Conservation (phyloP, 2,329 filamentous ascomycete genomes). For the Stemphylium vesicarium region DNA sequence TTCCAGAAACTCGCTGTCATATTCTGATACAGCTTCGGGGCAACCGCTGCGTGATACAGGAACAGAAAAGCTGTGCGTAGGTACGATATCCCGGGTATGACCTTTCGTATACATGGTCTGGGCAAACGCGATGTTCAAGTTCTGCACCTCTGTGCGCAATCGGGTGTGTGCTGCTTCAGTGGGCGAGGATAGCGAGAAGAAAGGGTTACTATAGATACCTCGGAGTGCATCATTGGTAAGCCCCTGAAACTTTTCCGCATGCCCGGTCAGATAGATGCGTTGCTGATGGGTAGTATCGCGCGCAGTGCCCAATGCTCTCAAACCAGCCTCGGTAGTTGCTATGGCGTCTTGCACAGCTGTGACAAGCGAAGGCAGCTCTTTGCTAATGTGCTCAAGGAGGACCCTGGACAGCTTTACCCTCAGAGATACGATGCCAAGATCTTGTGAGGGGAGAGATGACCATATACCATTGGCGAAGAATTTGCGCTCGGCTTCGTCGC, state of each 20-base stretch:
- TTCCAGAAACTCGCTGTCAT: constrained; percentile 15
- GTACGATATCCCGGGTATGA: constrained; percentile 29
- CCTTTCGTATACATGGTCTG: constrained; percentile 35
- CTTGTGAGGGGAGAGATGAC: constrained; percentile 20
- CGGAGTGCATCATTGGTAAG: constrained; percentile 29
- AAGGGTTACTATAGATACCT: constrained; percentile 30
- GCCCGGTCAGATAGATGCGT: constrained; percentile 28
- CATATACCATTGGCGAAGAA: constrained; percentile 34
- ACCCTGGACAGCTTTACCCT: constrained; percentile 36
- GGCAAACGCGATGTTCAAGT: constrained; percentile 36
- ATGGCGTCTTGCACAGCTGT: constrained; percentile 25
- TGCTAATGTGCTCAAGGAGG: constrained; percentile 41
- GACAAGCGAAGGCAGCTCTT: constrained; percentile 33
- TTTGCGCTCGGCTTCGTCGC: constrained; percentile 32
- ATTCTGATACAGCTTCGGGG: constrained; percentile 10
- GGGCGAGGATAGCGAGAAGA: constrained; percentile 25
- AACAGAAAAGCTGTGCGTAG: background rate
- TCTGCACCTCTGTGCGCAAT: constrained; percentile 34
- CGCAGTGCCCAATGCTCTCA: constrained; percentile 26
- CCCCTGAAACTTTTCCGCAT: constrained; percentile 26
- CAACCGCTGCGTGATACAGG: background rate
- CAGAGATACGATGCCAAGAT: constrained; percentile 41
- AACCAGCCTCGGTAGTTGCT: constrained; percentile 10
- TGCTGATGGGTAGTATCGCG: constrained; percentile 30
- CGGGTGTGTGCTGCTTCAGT: constrained; percentile 35